Base-by-base conservation (phyloP, 2,329 filamentous ascomycete species). In the Exophiala bonariae region DNA sequence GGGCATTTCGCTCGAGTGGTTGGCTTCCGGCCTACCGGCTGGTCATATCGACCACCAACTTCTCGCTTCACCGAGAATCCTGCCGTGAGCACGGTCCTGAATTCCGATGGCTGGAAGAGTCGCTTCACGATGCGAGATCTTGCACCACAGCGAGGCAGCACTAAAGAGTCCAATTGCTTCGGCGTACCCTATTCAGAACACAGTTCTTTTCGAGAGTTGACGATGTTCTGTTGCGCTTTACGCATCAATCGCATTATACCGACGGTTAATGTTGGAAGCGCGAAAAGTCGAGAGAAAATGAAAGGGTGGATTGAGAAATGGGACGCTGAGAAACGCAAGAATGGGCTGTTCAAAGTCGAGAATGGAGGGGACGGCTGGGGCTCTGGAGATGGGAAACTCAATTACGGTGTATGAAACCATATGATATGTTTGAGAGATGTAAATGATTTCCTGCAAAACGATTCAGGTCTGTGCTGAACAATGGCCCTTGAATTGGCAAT, bases 111-210 rank as follows among this genome's bases (percentile, higher is more conserved):
- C 5, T 97, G 93, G 92, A 82, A 83, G 60, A 85, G 85, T 9
- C 73, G 79, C 2, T 97, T 91, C 64, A 76, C 76, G 1, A 81
- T 82, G 59, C 71, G 75, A 6, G 87, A 96, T 49, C 78, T 99
- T 32, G 76, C 82, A 0, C 85, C 89, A 0, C 89, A 96, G 68
- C 79, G 89, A 3, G 93, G 93, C 3, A 91, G 87, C 67, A 91
- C 87, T 3, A 79, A 79, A 38, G 85, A 92, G 59, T 87, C 87
- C 30, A 85, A 86, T 65, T 96, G 90, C 65, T 96, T 95, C 59
- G 91, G 89, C 1, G 93, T 97, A 2, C 93, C 93, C 2, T 99
- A 99, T 65, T 91, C 86, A 41, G 93, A 99, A 71, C 93, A 99
- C 66, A 93, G 87, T 66, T 95, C 88, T 52, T 99, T 99, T 63